phyloP scores from a whole-genome alignment of 352 stramenopile genomes.

The Thraustochytrium aureum region DNA sequence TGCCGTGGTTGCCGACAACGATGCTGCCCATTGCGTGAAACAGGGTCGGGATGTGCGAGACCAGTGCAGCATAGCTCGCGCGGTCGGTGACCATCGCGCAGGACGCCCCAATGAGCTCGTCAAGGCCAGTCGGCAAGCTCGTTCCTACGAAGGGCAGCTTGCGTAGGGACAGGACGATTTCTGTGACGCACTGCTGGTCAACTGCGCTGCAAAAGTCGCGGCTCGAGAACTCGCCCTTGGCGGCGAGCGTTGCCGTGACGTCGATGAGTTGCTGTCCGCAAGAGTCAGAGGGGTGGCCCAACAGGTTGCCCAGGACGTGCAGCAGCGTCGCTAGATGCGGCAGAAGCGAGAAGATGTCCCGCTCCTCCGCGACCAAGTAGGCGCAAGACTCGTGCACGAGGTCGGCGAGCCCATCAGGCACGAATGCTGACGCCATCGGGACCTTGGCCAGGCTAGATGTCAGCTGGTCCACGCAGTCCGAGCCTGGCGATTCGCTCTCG shows the following conservation, averaged over 20 bases:
- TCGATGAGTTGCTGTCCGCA: slow-evolving; percentile 22
- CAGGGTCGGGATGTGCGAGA: slow-evolving; percentile 45
- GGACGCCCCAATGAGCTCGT: slow-evolving; percentile 27
- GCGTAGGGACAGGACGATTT: slow-evolving; percentile 24
- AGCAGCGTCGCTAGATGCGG: slow-evolving; percentile 38
- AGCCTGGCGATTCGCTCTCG: no score
- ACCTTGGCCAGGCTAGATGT: background rate
- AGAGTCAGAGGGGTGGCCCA: slow-evolving; percentile 30
- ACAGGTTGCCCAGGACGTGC: background rate
- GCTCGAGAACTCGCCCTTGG: background rate
- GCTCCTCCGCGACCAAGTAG: background rate
- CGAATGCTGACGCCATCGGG: background rate
- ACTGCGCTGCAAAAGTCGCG: slow-evolving; percentile 11
- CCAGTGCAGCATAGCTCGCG: slow-evolving; percentile 1
- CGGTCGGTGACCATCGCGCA: slow-evolving; percentile 27
- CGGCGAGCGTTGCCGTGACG: background rate
- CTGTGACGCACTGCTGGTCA: background rate
- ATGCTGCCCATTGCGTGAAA: slow-evolving; percentile 11
- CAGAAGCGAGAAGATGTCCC: slow-evolving; percentile 16
- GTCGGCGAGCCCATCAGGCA: slow-evolving; percentile 28
- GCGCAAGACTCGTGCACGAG: background rate
- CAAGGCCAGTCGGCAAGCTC: slow-evolving; percentile 2
- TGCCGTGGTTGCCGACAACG: background rate
- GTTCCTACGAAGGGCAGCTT: slow-evolving; percentile 39
- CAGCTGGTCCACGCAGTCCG: slow-evolving; percentile 5